A percentile compares a stretch with the other conserved stretches of the same genome.
Evolutionary conservation across 495 filamentous ascomycete species (phyloP).

Genomic region (Daldinia vernicosa): DNA sequence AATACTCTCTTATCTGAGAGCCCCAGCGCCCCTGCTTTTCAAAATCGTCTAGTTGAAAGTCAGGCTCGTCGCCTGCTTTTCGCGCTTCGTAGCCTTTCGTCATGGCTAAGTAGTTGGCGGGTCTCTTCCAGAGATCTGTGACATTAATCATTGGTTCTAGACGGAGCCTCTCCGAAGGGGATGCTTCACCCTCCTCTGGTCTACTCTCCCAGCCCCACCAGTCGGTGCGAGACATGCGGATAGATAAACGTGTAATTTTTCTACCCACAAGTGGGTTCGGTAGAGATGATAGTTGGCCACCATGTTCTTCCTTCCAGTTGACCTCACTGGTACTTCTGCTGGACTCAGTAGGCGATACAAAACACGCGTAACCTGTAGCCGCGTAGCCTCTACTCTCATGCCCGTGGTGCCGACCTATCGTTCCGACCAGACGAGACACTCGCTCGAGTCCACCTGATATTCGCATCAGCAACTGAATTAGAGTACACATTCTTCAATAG

Average conservation of each 20-base stretch:
- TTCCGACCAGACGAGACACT: constrained; percentile 41
- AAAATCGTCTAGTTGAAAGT: constrained; percentile 41
- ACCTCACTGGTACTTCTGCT: neutral
- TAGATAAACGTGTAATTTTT: constrained; percentile 41
- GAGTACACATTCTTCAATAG: neutral
- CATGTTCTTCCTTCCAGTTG: neutral
- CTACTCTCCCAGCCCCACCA: constrained; percentile 43
- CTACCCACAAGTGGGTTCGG: constrained; percentile 37
- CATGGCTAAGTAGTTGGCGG: constrained; percentile 35
- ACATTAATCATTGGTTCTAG: constrained; percentile 46
- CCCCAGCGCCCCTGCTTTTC: constrained; percentile 45
- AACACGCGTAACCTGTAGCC: constrained; percentile 27
- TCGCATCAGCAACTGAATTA: neutral
- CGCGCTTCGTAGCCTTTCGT: constrained; percentile 38
- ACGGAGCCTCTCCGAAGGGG: constrained; percentile 30
- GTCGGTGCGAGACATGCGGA: constrained; percentile 45
- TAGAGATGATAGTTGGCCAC: neutral
- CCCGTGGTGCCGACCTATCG: constrained; percentile 34
- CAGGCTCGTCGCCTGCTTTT: constrained; percentile 34
- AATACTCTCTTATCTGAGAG: constrained; percentile 37
- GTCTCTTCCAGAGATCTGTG: constrained; percentile 8
- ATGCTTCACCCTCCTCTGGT: neutral
- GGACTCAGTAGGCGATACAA: constrained; percentile 1
- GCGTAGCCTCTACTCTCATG: constrained; percentile 32
- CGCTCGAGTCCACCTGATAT: constrained; percentile 39